Evolutionary conservation across 306 rosid species (phyloP), one percentile per base, ranked within the genome.

Genomic region (Fragaria ananassa): DNA sequence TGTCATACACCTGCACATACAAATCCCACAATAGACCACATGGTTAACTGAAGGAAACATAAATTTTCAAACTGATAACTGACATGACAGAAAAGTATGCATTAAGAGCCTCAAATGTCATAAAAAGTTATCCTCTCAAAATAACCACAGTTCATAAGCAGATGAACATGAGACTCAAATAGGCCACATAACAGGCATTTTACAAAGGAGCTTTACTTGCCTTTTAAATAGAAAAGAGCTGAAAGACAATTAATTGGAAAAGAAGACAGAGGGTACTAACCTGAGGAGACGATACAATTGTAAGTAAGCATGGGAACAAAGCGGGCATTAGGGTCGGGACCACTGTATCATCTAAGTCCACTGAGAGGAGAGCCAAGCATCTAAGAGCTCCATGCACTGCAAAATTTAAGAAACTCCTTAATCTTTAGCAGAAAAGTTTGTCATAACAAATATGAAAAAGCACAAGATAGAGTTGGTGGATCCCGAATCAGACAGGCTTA

Each of bases 301-400:
- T 82, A 74, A 92, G 89, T 86, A 95, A 85, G 86, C 87, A 83
- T 37, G 98, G 98, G 87, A 92, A 90, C 80, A 95, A 76, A 81
- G 89, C 81, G 25, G 96, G 97, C 62, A 92, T 78, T 68, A 92
- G 73, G 72, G 89, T 82, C 62, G 97, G 96, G 85, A 90, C 91
- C 79, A 80, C 86, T 84, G 82, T 85, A 88, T 91, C 96, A 81
- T 89, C 98, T 87, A 95, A 88, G 83, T 95, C 98, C 46, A 83
- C 96, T 66, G 90, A 88, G 56, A 95, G 91, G 80, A 95, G 97
- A 72, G 87, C 93, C 88, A 95, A 81, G 85, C 98, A 95, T 74
- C 91, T 90, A 88, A 95, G 87, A 85, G 93, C 96, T 79, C 98
- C 98, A 85, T 90, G 89, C 45, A 92, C 98, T 94, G 81, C 74